Conservation (phyloP, 2,329 filamentous ascomycete genomes). For the Sporothrix globosa region DNA sequence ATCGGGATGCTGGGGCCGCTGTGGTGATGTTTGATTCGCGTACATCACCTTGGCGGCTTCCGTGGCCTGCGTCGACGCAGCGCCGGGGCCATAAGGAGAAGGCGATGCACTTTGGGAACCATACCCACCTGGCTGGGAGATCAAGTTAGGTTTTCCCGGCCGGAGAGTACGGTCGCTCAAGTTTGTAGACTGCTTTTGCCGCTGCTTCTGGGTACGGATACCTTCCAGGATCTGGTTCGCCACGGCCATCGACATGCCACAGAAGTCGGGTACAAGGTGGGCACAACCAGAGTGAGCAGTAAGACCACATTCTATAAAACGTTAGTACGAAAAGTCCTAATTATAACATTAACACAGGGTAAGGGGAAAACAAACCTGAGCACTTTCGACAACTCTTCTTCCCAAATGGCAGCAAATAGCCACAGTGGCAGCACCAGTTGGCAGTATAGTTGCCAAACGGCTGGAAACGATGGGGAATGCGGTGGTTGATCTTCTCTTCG, state of each 20-base stretch:
- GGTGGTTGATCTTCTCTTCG: constrained; percentile 99
- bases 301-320: constrained; percentile 74
- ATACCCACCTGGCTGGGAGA: constrained; percentile 29
- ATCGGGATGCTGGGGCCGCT: constrained; percentile 56
- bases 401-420: constrained; percentile 91
- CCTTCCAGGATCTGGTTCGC: constrained; percentile 92
- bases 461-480: constrained; percentile 95
- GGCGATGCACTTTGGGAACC: constrained; percentile 31
- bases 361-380: constrained; percentile 61
- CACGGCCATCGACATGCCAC: constrained; percentile 97
- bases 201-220: constrained; percentile 73
- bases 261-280: constrained; percentile 97
- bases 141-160: constrained; percentile 49
- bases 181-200: constrained; percentile 57
- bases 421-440: constrained; percentile 99
- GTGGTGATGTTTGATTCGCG: constrained; percentile 56
- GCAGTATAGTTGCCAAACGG: constrained; percentile 97
- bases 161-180: constrained; percentile 71
- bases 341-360: too few species aligned
- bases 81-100: constrained; percentile 41
- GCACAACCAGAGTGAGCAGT: constrained; percentile 90
- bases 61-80: constrained; percentile 57
- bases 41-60: constrained; percentile 69
- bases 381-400: constrained; percentile 95
- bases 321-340: constrained; percentile 39